Conservation (phyloP, 176 grass and related monocot species). For the Aegilops sharonensis region DNA sequence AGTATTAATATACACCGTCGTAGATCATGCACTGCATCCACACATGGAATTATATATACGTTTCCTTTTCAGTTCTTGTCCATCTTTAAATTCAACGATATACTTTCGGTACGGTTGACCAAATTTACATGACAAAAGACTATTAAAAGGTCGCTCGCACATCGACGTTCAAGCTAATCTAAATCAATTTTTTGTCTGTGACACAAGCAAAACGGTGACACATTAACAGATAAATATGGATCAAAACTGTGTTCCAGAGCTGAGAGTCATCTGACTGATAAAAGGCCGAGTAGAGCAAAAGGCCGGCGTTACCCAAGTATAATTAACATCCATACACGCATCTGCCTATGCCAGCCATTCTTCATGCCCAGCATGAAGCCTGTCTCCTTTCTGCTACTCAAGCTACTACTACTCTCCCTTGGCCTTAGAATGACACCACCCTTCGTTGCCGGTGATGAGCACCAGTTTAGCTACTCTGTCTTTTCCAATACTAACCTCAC, state of each 20-base stretch:
- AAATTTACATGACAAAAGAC: background rate
- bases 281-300: background rate
- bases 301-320: background rate
- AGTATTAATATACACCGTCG: background rate
- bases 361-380: background rate
- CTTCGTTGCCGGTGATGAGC: background rate
- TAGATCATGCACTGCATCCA: background rate
- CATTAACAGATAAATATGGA: background rate
- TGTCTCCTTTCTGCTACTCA: background rate
- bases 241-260: background rate
- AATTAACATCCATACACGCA: background rate
- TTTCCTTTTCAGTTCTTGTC: background rate
- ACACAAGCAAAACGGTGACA: background rate
- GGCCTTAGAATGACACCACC: background rate
- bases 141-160: background rate
- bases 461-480: constrained; percentile 38
- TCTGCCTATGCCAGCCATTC: background rate
- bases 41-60: too few species aligned
- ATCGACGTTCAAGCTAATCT: background rate
- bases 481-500: constrained; percentile 26
- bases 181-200: background rate
- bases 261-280: background rate
- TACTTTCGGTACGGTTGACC: background rate
- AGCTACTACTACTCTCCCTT: background rate
- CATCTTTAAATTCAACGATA: background rate